Conservation (phyloP, 2,329 filamentous ascomycete species). For the Pseudogymnoascus sp. region DNA sequence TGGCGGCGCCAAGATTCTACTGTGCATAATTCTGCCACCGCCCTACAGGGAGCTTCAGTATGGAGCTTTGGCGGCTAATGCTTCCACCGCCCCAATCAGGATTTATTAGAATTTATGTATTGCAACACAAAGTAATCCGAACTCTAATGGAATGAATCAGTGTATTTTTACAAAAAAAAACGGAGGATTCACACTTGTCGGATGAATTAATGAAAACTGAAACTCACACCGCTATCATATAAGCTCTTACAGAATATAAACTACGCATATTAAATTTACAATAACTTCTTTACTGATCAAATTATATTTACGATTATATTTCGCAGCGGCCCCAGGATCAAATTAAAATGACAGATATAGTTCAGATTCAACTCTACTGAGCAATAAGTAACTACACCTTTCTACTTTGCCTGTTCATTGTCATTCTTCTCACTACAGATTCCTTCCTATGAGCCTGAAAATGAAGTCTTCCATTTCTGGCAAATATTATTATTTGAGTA, state of each 20-base stretch:
- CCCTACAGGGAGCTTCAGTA: neutral
- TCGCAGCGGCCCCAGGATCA: neutral
- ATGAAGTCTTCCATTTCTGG: too few species aligned
- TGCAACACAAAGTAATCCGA: neutral
- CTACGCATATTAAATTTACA: neutral
- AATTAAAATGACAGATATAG: too few species aligned
- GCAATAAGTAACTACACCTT: neutral
- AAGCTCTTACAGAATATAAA: neutral
- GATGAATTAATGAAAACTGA: neutral
- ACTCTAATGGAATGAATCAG: neutral
- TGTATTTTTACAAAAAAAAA: neutral
- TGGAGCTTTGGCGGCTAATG: neutral
- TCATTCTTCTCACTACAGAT: neutral
- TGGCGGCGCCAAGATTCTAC: constrained; percentile 1
- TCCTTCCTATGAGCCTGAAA: too few species aligned
- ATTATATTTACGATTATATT: neutral
- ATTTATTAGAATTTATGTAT: neutral
- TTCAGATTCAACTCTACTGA: neutral
- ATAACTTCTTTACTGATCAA: neutral
- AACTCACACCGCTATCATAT: neutral
- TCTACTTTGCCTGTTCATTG: neutral
- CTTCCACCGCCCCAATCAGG: neutral
- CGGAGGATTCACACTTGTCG: neutral
- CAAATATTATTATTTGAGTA: too few species aligned
- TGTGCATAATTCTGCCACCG: constrained; percentile 2